phyloP scores from a whole-genome alignment of 2,329 filamentous ascomycete species.

The Emmonsia crescens region DNA sequence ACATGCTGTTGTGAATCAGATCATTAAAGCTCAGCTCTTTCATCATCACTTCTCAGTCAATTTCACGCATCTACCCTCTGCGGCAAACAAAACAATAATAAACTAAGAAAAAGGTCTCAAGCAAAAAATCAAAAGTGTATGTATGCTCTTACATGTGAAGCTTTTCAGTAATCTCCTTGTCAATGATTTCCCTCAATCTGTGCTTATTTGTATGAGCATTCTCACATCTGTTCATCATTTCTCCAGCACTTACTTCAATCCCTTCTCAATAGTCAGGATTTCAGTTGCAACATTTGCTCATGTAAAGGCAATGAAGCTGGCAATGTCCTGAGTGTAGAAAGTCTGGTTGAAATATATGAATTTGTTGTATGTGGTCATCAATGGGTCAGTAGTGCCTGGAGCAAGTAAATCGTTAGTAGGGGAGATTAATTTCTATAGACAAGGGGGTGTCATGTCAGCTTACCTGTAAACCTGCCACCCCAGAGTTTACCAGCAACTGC shows the following conservation, averaged over 20 bases:
- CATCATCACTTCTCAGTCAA: constrained; percentile 69
- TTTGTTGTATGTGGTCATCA: constrained; percentile 73
- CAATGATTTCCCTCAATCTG: constrained; percentile 70
- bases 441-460: neutral
- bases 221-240: constrained; percentile 23
- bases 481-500: constrained; percentile 14
- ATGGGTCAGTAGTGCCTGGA: constrained; percentile 60
- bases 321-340: constrained; percentile 67
- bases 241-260: constrained; percentile 44
- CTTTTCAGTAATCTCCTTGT: constrained; percentile 75
- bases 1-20: constrained; percentile 66
- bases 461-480: constrained; percentile 45
- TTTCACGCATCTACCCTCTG: constrained; percentile 48
- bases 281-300: constrained; percentile 60
- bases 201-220: constrained; percentile 30
- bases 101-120: neutral
- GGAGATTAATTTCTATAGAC: constrained; percentile 10
- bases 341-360: constrained; percentile 62
- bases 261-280: constrained; percentile 62
- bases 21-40: constrained; percentile 70
- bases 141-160: constrained; percentile 53
- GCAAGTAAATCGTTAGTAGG: constrained; percentile 5
- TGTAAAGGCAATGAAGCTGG: constrained; percentile 65
- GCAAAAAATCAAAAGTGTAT: constrained; percentile 17
- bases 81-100: neutral